phyloP scores from a whole-genome alignment of 306 rosid species.

The Acacia melanoxylon region DNA sequence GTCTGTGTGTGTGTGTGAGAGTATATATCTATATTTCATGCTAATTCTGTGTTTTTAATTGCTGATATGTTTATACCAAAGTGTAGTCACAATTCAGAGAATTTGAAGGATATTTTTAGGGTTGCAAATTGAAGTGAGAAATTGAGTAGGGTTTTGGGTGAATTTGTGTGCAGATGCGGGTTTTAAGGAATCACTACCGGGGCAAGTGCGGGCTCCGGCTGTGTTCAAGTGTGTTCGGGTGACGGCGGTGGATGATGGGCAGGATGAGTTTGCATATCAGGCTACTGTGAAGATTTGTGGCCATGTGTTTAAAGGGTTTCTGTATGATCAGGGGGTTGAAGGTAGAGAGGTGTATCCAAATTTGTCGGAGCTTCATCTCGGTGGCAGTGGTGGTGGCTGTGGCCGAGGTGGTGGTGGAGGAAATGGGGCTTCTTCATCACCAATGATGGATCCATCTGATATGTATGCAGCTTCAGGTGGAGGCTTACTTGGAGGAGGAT shows the following conservation, averaged over 20 bases:
- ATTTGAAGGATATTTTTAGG: background rate
- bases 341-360: conserved; percentile 64
- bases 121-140: background rate
- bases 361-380: conserved; percentile 69
- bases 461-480: conserved; percentile 61
- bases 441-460: conserved; percentile 72
- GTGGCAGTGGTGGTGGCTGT: conserved; percentile 26
- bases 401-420: conserved; percentile 41
- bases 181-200: conserved; percentile 63
- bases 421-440: conserved; percentile 67
- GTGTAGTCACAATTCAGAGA: background rate
- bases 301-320: conserved; percentile 85
- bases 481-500: conserved; percentile 62
- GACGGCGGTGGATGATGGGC: conserved; percentile 82
- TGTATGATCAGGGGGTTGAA: conserved; percentile 81
- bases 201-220: conserved; percentile 82
- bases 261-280: conserved; percentile 83
- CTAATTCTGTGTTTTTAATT: background rate
- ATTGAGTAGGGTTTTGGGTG: conserved; percentile 31
- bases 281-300: conserved; percentile 85
- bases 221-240: conserved; percentile 96
- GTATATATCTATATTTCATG: background rate
- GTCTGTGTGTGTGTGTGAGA: conserved; percentile 25
- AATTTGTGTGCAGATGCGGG: conserved; percentile 55
- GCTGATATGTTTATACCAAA: background rate